phyloP scores from a whole-genome alignment of 495 filamentous ascomycete species.

The Poronia punctata region DNA sequence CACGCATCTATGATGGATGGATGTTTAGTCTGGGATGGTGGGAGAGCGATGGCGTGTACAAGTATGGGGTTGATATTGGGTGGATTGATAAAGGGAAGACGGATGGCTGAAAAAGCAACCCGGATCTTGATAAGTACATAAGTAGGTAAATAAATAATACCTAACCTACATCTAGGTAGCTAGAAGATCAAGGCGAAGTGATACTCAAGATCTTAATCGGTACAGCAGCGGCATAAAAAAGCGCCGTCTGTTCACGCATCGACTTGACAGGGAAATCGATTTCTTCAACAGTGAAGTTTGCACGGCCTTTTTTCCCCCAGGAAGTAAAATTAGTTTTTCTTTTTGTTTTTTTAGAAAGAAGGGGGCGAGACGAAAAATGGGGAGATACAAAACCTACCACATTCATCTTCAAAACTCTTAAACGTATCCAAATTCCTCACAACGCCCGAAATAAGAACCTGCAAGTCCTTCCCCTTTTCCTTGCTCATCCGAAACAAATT shows the following conservation, averaged over 20 bases:
- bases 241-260: slow-evolving; percentile 45
- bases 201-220: slow-evolving; percentile 40
- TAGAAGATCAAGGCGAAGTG: slow-evolving; percentile 1
- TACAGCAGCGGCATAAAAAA: slow-evolving; percentile 49
- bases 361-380: slow-evolving; percentile 7
- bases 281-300: slow-evolving; percentile 34
- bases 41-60: slow-evolving; percentile 5
- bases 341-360: neutral
- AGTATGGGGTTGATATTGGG: slow-evolving; percentile 7
- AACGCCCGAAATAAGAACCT: slow-evolving; percentile 28
- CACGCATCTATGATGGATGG: slow-evolving; percentile 4
- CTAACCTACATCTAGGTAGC: too few relatives aligned
- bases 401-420: slow-evolving; percentile 24
- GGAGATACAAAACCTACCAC: slow-evolving; percentile 24
- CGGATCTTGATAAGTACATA: too few relatives aligned
- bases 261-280: slow-evolving; percentile 38
- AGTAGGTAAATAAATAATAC: too few relatives aligned
- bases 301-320: slow-evolving; percentile 19
- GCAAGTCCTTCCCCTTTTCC: slow-evolving; percentile 17
- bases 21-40: slow-evolving; percentile 9
- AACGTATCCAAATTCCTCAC: slow-evolving; percentile 32
- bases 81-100: slow-evolving; percentile 4
- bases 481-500: slow-evolving; percentile 25
- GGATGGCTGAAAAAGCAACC: too few relatives aligned
- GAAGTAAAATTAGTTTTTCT: neutral